Evolutionary conservation across 495 filamentous ascomycete genomes (phyloP).

Genomic region (Talaromyces thailandensis): DNA sequence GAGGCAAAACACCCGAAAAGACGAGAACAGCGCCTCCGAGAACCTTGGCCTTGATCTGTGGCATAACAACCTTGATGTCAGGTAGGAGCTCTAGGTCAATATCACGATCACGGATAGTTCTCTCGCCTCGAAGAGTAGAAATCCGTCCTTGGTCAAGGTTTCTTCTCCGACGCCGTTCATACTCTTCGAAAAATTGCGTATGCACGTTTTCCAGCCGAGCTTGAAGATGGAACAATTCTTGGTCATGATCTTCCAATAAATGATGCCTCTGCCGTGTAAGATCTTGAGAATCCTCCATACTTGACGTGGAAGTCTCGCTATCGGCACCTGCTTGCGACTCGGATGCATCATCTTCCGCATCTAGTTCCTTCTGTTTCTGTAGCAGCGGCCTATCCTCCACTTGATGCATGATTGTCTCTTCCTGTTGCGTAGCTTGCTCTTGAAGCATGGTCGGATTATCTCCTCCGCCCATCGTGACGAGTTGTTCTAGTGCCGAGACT

Average conservation of each 20-base stretch:
- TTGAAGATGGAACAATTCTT: slow-evolving; percentile 67
- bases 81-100: slow-evolving; percentile 65
- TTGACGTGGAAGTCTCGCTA: slow-evolving; percentile 25
- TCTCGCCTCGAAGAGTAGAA: slow-evolving; percentile 48
- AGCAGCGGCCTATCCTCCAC: slow-evolving; percentile 79
- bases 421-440: slow-evolving; percentile 71
- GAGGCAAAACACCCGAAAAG: slow-evolving; percentile 80
- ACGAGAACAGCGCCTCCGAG: slow-evolving; percentile 65
- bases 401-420: slow-evolving; percentile 78
- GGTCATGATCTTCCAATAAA: slow-evolving; percentile 75
- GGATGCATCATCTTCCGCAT: slow-evolving; percentile 65
- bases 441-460: slow-evolving; percentile 63
- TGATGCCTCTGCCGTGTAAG: slow-evolving; percentile 55
- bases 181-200: slow-evolving; percentile 69
- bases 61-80: slow-evolving; percentile 76
- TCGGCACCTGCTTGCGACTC: slow-evolving; percentile 42
- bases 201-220: slow-evolving; percentile 68
- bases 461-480: slow-evolving; percentile 67
- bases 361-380: slow-evolving; percentile 79
- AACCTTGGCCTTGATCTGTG: slow-evolving; percentile 61
- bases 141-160: slow-evolving; percentile 48
- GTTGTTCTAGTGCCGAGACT: slow-evolving; percentile 59
- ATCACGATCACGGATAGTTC: slow-evolving; percentile 38
- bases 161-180: slow-evolving; percentile 45
- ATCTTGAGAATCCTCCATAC: slow-evolving; percentile 34